Evolutionary conservation across 2,329 filamentous ascomycete species (phyloP).

Genomic region (Alternaria arborescens): DNA sequence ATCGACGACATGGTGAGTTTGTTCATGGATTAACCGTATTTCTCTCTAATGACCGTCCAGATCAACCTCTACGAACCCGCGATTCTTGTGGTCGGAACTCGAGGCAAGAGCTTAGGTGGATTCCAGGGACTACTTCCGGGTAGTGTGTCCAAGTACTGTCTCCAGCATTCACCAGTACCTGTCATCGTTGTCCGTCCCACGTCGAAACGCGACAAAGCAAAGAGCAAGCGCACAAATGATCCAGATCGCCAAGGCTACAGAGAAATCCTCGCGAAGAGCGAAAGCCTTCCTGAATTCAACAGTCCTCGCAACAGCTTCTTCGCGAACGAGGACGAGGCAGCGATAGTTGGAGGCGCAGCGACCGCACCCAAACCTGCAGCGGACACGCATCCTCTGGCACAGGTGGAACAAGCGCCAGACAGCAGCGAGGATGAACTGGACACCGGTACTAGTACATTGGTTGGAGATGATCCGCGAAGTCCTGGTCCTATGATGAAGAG

Average conservation of each 20-base stretch:
- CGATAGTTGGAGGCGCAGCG: slow-evolving; percentile 60
- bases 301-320: slow-evolving; percentile 57
- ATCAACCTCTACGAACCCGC: slow-evolving; percentile 92
- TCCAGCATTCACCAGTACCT: slow-evolving; percentile 91
- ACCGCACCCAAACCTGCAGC: slow-evolving; percentile 53
- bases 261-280: slow-evolving; percentile 75
- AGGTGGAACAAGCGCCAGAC: slow-evolving; percentile 35
- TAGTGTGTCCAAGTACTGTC: slow-evolving; percentile 91
- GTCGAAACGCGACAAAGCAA: slow-evolving; percentile 88
- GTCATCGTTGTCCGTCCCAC: slow-evolving; percentile 91
- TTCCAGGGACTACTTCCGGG: slow-evolving; percentile 87
- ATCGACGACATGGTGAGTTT: slow-evolving; percentile 85
- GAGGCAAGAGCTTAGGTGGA: slow-evolving; percentile 82
- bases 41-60: slow-evolving; percentile 55
- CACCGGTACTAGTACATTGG: slow-evolving; percentile 8
- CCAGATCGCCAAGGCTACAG: slow-evolving; percentile 78
- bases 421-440: slow-evolving; percentile 31
- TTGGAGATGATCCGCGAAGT: slow-evolving; percentile 39
- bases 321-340: slow-evolving; percentile 54
- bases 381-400: slow-evolving; percentile 44
- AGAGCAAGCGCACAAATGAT: slow-evolving; percentile 82
- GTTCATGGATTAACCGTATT: not conserved
- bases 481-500: slow-evolving; percentile 52
- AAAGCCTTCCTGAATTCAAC: slow-evolving; percentile 62
- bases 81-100: slow-evolving; percentile 88